These are phyloP conservation scores for Candida tropicalis DNA, from an alignment of 1,139 yeast species.

Conservation along the genomic window DNA sequence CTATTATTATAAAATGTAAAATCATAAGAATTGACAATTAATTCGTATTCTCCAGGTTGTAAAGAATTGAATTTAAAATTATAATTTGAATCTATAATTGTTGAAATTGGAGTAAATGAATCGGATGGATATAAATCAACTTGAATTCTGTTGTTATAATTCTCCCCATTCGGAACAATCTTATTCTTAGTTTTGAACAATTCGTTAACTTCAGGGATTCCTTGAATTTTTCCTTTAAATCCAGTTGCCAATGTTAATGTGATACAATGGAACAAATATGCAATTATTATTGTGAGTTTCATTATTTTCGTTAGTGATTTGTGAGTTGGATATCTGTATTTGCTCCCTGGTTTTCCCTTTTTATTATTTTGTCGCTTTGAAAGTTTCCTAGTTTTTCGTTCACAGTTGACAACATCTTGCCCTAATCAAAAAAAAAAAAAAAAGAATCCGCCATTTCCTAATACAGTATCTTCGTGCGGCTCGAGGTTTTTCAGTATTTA, in stretches of 20 bases:
- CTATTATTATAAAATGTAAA: conserved; percentile 30
- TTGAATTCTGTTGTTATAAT: conserved; percentile 38
- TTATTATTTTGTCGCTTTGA: background rate
- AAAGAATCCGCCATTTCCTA: background rate
- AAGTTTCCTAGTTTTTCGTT: no score
- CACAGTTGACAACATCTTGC: no score
- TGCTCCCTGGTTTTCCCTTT: background rate
- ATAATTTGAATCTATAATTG: conserved; percentile 29
- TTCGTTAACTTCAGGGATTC: conserved; percentile 29
- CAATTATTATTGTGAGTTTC: background rate
- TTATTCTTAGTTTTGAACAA: conserved; percentile 21
- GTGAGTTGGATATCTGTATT: background rate
- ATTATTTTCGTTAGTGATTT: background rate
- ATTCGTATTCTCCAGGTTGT: conserved; percentile 36
- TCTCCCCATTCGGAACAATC: conserved; percentile 36
- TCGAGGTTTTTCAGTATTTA: conserved; percentile 1
- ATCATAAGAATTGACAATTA: conserved; percentile 40
- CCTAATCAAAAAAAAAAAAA: background rate
- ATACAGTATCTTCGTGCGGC: background rate
- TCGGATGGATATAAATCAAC: conserved; percentile 26
- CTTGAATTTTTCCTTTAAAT: conserved; percentile 23
- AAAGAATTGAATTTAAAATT: conserved; percentile 30
- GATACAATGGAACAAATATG: background rate
- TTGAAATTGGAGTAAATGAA: conserved; percentile 12
- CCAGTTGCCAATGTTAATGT: conserved; percentile 15